Evolutionary conservation across 495 filamentous ascomycete species (phyloP).

Genomic region (Hyphodiscus hymeniophilus): DNA sequence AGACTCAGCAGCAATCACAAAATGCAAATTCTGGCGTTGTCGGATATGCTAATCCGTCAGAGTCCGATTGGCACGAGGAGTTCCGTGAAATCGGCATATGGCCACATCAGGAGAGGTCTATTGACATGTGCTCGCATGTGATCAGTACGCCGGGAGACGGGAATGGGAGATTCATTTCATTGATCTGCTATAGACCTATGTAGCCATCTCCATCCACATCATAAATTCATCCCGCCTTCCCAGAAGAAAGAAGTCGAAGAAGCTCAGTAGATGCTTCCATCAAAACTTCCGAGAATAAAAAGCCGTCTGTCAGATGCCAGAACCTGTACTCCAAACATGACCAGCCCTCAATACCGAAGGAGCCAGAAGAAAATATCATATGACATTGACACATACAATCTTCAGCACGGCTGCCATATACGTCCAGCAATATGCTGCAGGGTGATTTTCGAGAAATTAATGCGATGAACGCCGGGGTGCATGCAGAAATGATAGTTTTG

Average conservation of each 20-base stretch:
- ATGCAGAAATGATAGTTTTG: not conserved
- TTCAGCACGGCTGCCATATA: slow-evolving; percentile 11
- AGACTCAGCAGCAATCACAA: no score
- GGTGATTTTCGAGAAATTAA: not conserved
- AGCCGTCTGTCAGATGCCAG: slow-evolving; percentile 15
- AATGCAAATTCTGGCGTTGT: no score
- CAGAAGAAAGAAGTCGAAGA: slow-evolving; percentile 5
- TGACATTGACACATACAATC: slow-evolving; percentile 18
- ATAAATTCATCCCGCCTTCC: no score
- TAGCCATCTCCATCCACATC: not conserved
- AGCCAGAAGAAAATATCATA: slow-evolving; percentile 6
- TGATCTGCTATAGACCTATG: slow-evolving; percentile 4
- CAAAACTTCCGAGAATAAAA: no score
- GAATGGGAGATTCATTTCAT: not conserved
- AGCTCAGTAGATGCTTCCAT: not conserved
- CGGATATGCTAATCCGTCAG: no score
- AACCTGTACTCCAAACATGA: slow-evolving; percentile 20
- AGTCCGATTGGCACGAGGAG: no score
- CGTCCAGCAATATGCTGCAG: slow-evolving; percentile 3
- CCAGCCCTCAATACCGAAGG: slow-evolving; percentile 1
- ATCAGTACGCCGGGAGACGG: no score
- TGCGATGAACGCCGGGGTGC: slow-evolving; percentile 10
- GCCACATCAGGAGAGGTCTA: no score
- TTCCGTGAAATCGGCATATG: no score
- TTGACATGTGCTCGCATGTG: no score